Conservation (phyloP, 345 rosid genomes). For the Citrus medica region DNA sequence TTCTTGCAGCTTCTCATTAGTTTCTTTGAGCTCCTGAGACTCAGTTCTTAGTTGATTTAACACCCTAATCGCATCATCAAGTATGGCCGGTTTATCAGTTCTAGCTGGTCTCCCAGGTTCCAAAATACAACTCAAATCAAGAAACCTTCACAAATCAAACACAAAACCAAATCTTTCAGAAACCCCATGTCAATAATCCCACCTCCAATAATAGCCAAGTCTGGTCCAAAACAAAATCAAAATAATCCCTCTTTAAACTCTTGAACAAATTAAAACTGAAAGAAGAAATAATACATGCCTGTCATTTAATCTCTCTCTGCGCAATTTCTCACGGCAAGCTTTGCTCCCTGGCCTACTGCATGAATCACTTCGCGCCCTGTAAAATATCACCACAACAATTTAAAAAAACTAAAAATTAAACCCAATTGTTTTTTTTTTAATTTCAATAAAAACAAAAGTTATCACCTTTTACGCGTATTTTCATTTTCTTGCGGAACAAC, state of each 20-base stretch:
- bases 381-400: background rate
- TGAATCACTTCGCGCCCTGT: slow-evolving; percentile 28
- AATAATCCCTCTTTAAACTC: background rate
- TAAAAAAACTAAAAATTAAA: background rate
- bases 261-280: background rate
- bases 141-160: slow-evolving; percentile 48
- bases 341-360: slow-evolving; percentile 44
- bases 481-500: slow-evolving; percentile 31
- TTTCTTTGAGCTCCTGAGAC: slow-evolving; percentile 72
- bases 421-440: background rate
- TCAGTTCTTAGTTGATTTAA: slow-evolving; percentile 76
- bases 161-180: background rate
- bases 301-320: slow-evolving; percentile 83
- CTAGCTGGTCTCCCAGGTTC: slow-evolving; percentile 80
- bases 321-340: slow-evolving; percentile 89
- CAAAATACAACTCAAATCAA: slow-evolving; percentile 70
- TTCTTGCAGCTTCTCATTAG: slow-evolving; percentile 70
- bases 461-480: slow-evolving; percentile 45
- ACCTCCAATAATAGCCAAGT: background rate
- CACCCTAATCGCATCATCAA: slow-evolving; percentile 77
- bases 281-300: slow-evolving; percentile 33
- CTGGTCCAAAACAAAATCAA: background rate
- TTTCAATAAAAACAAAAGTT: background rate
- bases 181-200: background rate
- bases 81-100: slow-evolving; percentile 82